Percentiles rank a stretch among this genome's conserved stretches.
Conservation (phyloP, 129 eudicot species). For the Solidago caesia region DNA sequence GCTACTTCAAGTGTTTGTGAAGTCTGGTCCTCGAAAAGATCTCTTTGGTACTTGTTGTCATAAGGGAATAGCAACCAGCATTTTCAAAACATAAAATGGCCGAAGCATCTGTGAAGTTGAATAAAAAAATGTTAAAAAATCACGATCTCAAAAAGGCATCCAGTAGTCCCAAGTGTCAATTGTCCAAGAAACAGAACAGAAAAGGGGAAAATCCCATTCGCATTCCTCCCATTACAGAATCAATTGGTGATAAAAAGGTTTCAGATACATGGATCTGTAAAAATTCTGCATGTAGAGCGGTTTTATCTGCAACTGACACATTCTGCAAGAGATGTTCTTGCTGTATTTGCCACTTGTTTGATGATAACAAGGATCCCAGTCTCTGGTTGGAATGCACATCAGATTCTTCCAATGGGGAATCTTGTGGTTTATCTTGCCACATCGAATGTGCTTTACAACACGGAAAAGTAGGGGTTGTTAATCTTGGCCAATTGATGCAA, state of each 20-base stretch:
- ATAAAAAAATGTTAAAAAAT: slow-evolving; percentile 49
- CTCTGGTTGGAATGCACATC: slow-evolving; percentile 92
- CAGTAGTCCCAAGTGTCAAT: slow-evolving; percentile 47
- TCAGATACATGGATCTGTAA: slow-evolving; percentile 79
- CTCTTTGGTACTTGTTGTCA: slow-evolving; percentile 26
- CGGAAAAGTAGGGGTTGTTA: slow-evolving; percentile 80
- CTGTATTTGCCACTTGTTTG: slow-evolving; percentile 91
- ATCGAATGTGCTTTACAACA: slow-evolving; percentile 89
- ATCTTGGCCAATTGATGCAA: slow-evolving; percentile 83
- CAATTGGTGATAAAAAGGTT: slow-evolving; percentile 37
- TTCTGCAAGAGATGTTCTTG: slow-evolving; percentile 97
- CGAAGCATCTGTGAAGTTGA: slow-evolving; percentile 42
- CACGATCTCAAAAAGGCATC: slow-evolving; percentile 56
- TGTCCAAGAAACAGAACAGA: slow-evolving; percentile 58
- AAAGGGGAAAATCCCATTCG: slow-evolving; percentile 77
- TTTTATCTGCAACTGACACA: slow-evolving; percentile 60
- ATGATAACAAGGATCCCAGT: slow-evolving; percentile 97
- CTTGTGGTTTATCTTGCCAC: slow-evolving; percentile 93
- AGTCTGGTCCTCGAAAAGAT: slow-evolving; percentile 35
- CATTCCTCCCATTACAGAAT: slow-evolving; percentile 45
- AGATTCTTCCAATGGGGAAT: slow-evolving; percentile 59
- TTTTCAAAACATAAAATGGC: slow-evolving; percentile 53
- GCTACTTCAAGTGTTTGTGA: slow-evolving; percentile 44
- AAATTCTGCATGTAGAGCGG: slow-evolving; percentile 90
- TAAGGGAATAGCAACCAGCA: slow-evolving; percentile 40